Conservation (phyloP, 495 filamentous ascomycete genomes). For the Lasiosphaeria hispida region DNA sequence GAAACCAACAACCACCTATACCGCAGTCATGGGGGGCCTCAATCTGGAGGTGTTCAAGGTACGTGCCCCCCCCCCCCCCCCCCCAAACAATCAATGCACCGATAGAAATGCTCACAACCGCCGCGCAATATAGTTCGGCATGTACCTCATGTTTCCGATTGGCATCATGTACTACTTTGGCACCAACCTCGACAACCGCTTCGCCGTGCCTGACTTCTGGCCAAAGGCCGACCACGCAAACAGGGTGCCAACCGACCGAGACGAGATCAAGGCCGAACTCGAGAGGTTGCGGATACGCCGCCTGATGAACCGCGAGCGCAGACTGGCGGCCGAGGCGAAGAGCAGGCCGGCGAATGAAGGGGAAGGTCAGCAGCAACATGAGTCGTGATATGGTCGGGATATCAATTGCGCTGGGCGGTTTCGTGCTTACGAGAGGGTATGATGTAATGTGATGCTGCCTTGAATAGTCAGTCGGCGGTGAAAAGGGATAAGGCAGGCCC, state of each 20-base stretch:
- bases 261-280: slow-evolving; percentile 80
- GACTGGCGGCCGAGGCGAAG: slow-evolving; percentile 54
- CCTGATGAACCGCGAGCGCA: slow-evolving; percentile 56
- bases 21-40: slow-evolving; percentile 64
- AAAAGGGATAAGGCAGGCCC: too few species aligned
- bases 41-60: slow-evolving; percentile 98
- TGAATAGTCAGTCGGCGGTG: too few species aligned
- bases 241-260: slow-evolving; percentile 81
- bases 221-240: slow-evolving; percentile 81
- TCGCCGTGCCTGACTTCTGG: slow-evolving; percentile 90
- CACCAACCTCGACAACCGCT: slow-evolving; percentile 92
- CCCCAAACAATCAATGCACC: background rate
- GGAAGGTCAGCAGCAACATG: background rate
- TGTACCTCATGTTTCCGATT: slow-evolving; percentile 98
- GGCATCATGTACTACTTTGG: slow-evolving; percentile 99
- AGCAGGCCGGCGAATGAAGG: slow-evolving; percentile 33
- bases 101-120: background rate
- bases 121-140: slow-evolving; percentile 68
- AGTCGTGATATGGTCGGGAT: background rate
- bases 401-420: background rate
- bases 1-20: background rate
- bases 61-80: slow-evolving; percentile 23
- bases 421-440: background rate
- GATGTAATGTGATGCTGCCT: background rate
- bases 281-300: slow-evolving; percentile 64